Percentiles rank a stretch among this genome's conserved stretches.
phyloP scores from a whole-genome alignment of 208 protist species.

The Acanthamoeba castellanii region DNA sequence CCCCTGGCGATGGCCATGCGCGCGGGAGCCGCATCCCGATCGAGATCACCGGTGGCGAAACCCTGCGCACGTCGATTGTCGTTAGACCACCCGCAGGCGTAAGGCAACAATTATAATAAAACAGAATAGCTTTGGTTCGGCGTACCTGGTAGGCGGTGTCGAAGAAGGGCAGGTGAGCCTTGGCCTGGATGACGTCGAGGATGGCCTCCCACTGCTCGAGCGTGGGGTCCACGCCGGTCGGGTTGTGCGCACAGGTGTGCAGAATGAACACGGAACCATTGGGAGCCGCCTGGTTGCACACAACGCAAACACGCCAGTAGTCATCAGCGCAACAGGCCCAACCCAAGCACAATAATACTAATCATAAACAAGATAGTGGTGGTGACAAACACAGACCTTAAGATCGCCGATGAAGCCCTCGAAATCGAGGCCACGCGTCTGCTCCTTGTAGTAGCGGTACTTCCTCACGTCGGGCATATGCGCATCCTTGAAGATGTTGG shows the following conservation, averaged over 20 bases:
- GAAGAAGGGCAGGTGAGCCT: conserved; percentile 95
- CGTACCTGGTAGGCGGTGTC: conserved; percentile 93
- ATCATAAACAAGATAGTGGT: no score
- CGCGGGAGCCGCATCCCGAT: neutral
- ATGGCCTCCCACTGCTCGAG: conserved; percentile 96
- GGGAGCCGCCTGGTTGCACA: conserved; percentile 73
- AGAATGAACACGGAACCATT: conserved; percentile 95
- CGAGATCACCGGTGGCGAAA: conserved; percentile 91
- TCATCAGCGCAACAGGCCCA: neutral
- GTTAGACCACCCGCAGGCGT: no score
- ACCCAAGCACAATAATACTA: neutral
- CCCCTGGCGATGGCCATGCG: conserved; percentile 68
- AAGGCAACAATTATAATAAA: no score
- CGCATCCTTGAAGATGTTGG: conserved; percentile 85
- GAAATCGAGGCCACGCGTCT: conserved; percentile 86
- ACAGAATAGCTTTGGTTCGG: neutral
- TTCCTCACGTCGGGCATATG: conserved; percentile 77
- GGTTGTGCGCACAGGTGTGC: conserved; percentile 99
- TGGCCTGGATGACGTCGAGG: conserved; percentile 87
- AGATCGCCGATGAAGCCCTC: conserved; percentile 85
- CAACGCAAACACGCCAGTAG: conserved; percentile 24
- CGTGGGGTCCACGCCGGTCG: conserved; percentile 98
- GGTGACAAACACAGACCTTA: neutral
- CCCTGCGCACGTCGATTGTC: conserved; percentile 67
- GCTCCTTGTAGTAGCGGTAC: conserved; percentile 87